Conservation (phyloP, 495 filamentous ascomycete genomes). For the Penicillium daleae region DNA sequence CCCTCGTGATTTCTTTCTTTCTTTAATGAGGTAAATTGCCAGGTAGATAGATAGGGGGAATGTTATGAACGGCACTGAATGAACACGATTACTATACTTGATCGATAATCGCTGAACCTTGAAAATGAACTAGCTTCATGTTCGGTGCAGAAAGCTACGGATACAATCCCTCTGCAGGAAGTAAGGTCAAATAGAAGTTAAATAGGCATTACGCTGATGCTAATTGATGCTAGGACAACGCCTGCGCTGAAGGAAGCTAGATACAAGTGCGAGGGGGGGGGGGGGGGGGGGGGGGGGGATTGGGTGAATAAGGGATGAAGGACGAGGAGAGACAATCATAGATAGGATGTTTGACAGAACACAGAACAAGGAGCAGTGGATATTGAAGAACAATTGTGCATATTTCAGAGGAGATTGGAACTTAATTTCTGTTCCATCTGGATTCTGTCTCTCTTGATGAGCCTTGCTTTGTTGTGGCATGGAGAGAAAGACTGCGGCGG, state of each 20-base stretch:
- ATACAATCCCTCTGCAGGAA: background rate
- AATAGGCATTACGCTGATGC: slow-evolving; percentile 37
- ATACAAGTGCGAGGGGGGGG: slow-evolving; percentile 27
- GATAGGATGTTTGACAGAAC: slow-evolving; percentile 4
- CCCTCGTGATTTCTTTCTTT: too few species aligned
- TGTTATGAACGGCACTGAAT: background rate
- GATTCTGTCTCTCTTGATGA: background rate
- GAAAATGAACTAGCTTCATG: too few species aligned
- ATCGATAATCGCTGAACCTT: background rate
- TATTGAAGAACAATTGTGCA: slow-evolving; percentile 6
- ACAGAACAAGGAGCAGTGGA: slow-evolving; percentile 21
- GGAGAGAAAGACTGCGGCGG: background rate
- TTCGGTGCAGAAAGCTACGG: background rate
- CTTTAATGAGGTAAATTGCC: background rate
- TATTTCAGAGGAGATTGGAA: background rate
- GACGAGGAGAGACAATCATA: slow-evolving; percentile 2
- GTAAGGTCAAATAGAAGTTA: slow-evolving; percentile 7
- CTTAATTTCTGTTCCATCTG: background rate
- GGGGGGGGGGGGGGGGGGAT: slow-evolving; percentile 2
- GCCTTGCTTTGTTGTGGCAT: background rate
- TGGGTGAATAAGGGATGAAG: background rate
- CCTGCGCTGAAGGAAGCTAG: slow-evolving; percentile 37
- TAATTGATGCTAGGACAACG: slow-evolving; percentile 40
- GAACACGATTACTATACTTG: background rate
- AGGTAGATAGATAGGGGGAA: background rate